Percentiles rank a stretch among this genome's conserved stretches.
phyloP scores from a whole-genome alignment of 2,329 filamentous ascomycete genomes.

The Dothideomycetidae sp. region DNA sequence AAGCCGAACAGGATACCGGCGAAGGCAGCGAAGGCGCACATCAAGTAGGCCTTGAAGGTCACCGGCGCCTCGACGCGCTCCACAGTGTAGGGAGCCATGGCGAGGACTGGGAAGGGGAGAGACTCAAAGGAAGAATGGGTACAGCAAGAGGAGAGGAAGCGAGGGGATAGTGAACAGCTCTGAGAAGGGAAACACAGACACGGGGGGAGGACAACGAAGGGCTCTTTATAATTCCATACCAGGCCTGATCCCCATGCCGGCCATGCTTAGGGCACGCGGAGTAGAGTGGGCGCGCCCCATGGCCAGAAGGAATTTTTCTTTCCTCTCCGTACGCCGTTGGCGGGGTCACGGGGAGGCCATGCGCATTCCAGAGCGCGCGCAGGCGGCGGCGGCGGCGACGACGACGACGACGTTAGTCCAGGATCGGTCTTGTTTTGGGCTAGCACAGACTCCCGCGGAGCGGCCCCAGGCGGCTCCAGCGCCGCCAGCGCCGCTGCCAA shows the following conservation, averaged over 20 bases:
- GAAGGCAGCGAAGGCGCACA: conserved; percentile 47
- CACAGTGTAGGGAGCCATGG: conserved; percentile 12
- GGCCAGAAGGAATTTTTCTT: not conserved
- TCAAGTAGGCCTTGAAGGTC: conserved; percentile 38
- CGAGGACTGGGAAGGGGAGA: conserved; percentile 1
- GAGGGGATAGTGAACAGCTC: not conserved
- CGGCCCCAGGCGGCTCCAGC: not conserved
- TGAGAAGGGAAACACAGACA: conserved; percentile 5
- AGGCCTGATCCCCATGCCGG: not conserved
- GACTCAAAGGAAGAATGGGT: conserved; percentile 3
- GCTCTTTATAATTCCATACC: conserved; percentile 7
- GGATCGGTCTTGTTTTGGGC: not conserved
- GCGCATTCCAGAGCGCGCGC: conserved; percentile 9
- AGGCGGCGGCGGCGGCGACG: conserved; percentile 9
- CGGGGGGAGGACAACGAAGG: not conserved
- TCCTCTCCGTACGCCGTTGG: no score
- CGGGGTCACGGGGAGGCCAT: conserved; percentile 10
- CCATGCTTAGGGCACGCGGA: not conserved
- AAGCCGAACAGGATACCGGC: conserved; percentile 48
- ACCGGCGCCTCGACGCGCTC: conserved; percentile 24
- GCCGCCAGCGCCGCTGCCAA: no score
- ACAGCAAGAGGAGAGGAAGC: not conserved
- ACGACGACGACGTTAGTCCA: not conserved
- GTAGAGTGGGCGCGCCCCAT: not conserved
- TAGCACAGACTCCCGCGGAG: no score